These are phyloP conservation scores for Chaetothyriales sp. DNA, from an alignment of 2,329 filamentous ascomycete genomes.

Conservation along the genomic window DNA sequence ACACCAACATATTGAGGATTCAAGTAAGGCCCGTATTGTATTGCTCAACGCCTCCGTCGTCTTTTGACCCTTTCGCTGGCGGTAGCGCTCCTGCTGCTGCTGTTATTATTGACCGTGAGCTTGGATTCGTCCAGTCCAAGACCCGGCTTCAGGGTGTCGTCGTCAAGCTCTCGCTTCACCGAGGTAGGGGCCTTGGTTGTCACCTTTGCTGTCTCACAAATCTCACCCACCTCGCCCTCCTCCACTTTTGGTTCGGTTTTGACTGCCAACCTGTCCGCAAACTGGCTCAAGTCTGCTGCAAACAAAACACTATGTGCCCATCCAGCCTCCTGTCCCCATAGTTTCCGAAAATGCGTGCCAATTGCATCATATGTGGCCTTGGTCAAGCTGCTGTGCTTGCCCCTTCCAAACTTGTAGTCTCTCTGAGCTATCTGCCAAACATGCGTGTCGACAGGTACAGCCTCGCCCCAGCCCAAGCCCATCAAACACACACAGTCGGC, in stretches of 20 bases:
- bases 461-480: conserved; percentile 89
- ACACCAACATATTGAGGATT: not conserved
- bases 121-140: conserved; percentile 11
- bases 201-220: conserved; percentile 13
- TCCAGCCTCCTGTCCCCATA: conserved; percentile 88
- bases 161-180: conserved; percentile 12
- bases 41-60: conserved; percentile 11
- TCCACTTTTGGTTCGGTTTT: conserved; percentile 25
- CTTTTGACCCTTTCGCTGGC: conserved; percentile 15
- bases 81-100: too few species aligned
- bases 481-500: conserved; percentile 94
- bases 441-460: conserved; percentile 92
- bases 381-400: conserved; percentile 69
- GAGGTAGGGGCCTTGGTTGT: conserved; percentile 6
- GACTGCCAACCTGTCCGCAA: conserved; percentile 49
- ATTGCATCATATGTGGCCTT: conserved; percentile 81
- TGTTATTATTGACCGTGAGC: too few species aligned
- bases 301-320: conserved; percentile 98
- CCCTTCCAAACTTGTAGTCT: conserved; percentile 82
- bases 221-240: conserved; percentile 19
- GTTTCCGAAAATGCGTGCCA: conserved; percentile 69
- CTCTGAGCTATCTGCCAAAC: conserved; percentile 96
- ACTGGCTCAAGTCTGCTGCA: conserved; percentile 76
- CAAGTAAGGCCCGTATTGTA: not conserved
- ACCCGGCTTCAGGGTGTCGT: conserved; percentile 7